Percentiles rank a stretch among this genome's conserved stretches.
Evolutionary conservation across 2,329 filamentous ascomycete species (phyloP).

Genomic region (Nemania diffusa): DNA sequence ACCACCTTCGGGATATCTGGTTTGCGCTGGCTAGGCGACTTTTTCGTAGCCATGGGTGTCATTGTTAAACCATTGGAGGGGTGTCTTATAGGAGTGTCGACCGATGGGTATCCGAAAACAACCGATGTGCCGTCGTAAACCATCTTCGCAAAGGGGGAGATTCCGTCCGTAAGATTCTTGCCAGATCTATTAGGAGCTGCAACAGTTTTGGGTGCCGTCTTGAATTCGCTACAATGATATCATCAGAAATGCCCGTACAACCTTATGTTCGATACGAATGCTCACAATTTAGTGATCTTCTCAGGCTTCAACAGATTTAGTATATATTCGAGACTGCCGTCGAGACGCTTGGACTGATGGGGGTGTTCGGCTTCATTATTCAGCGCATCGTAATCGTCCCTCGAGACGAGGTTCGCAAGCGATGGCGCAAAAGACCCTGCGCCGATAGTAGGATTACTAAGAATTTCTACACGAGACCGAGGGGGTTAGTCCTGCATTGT

Average conservation of each 20-base stretch:
- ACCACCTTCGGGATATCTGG: slow-evolving; percentile 48
- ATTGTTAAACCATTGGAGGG: slow-evolving; percentile 47
- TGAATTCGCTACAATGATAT: slow-evolving; percentile 64
- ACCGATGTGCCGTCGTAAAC: slow-evolving; percentile 57
- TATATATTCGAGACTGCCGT: slow-evolving; percentile 78
- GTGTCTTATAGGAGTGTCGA: slow-evolving; percentile 48
- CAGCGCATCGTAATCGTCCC: slow-evolving; percentile 71
- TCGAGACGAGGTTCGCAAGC: slow-evolving; percentile 62
- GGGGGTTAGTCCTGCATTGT: slow-evolving; percentile 29
- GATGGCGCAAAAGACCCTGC: slow-evolving; percentile 63
- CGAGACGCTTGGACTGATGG: slow-evolving; percentile 71
- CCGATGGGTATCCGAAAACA: slow-evolving; percentile 54
- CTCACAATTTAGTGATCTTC: slow-evolving; percentile 76
- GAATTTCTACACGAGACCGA: slow-evolving; percentile 63
- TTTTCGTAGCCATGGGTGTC: slow-evolving; percentile 44
- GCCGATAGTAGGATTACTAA: slow-evolving; percentile 71
- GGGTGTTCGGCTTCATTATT: slow-evolving; percentile 74
- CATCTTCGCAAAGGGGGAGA: slow-evolving; percentile 64
- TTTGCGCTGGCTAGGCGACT: slow-evolving; percentile 49
- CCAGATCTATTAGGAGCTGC: slow-evolving; percentile 44
- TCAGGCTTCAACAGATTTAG: slow-evolving; percentile 77
- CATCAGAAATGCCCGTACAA: slow-evolving; percentile 14
- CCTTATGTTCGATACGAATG: slow-evolving; percentile 8
- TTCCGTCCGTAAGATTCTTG: slow-evolving; percentile 52
- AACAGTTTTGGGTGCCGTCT: slow-evolving; percentile 56